A percentile compares a stretch with the other conserved stretches of the same genome.
These are phyloP conservation scores for Strobilomyces confusus DNA, from an alignment of 768 basidiomycete genomes.

Conservation along the genomic window DNA sequence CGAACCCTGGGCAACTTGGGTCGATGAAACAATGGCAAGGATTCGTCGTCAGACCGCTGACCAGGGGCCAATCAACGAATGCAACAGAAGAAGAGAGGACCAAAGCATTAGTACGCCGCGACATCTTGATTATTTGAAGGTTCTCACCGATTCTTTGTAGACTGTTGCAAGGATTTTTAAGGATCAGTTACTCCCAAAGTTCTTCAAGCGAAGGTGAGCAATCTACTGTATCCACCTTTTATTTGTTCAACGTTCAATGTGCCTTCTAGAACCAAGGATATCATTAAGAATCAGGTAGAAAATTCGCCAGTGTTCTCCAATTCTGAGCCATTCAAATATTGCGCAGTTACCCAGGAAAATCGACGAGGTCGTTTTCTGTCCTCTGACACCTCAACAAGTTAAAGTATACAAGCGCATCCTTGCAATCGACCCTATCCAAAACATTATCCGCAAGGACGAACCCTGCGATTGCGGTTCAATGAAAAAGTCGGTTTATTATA, in stretches of 20 bases:
- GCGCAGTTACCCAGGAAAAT: conserved; percentile 78
- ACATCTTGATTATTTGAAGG: not conserved
- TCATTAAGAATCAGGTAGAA: conserved; percentile 63
- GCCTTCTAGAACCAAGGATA: conserved; percentile 60
- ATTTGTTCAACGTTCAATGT: not conserved
- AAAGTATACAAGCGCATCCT: conserved; percentile 71
- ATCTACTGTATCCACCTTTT: not conserved
- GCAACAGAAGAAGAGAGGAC: conserved; percentile 61
- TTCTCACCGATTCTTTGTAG: conserved; percentile 28
- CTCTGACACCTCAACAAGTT: conserved; percentile 68
- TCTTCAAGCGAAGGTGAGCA: conserved; percentile 74
- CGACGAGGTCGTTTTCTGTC: conserved; percentile 93
- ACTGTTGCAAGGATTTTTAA: conserved; percentile 58
- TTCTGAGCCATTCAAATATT: not conserved
- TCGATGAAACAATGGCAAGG: conserved; percentile 71
- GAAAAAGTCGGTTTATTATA: conserved; percentile 42
- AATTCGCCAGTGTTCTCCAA: not conserved
- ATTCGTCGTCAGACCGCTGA: conserved; percentile 65
- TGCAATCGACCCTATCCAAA: conserved; percentile 59
- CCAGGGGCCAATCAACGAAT: conserved; percentile 59
- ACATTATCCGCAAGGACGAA: conserved; percentile 68
- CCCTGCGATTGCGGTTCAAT: conserved; percentile 66
- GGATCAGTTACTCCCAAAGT: conserved; percentile 68
- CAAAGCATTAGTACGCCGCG: conserved; percentile 43
- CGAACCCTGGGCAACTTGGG: conserved; percentile 78